phyloP scores from a whole-genome alignment of 2,329 filamentous ascomycete species.

The Exophiala alcalophila region DNA sequence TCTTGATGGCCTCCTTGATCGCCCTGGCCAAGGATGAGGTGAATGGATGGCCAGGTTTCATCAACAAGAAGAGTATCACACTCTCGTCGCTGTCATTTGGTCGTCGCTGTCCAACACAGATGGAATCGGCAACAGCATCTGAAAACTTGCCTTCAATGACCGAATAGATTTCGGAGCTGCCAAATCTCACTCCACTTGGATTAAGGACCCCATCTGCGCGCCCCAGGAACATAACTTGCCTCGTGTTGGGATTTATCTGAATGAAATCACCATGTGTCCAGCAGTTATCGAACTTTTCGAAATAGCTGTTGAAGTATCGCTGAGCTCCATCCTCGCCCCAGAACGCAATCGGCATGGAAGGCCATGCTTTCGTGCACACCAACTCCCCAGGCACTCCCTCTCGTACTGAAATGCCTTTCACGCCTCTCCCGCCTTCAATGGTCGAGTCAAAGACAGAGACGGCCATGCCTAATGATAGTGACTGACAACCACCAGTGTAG shows the following conservation, averaged over 20 bases:
- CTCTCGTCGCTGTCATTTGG: slow-evolving; percentile 9
- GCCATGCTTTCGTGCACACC: not conserved
- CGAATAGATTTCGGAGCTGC: slow-evolving; percentile 92
- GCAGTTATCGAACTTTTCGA: slow-evolving; percentile 2
- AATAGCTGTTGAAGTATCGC: slow-evolving; percentile 1
- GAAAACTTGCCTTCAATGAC: slow-evolving; percentile 7
- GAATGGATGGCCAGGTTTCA: no score
- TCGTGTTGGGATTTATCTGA: slow-evolving; percentile 6
- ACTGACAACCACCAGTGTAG: slow-evolving; percentile 56
- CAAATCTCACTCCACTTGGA: slow-evolving; percentile 84
- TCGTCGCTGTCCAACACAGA: slow-evolving; percentile 16
- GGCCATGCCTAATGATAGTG: slow-evolving; percentile 48
- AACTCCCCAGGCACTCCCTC: slow-evolving; percentile 2
- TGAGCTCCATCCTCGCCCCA: slow-evolving; percentile 2
- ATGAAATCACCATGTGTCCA: slow-evolving; percentile 64
- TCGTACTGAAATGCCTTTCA: no score
- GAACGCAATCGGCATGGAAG: not conserved
- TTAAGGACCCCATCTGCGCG: slow-evolving; percentile 49
- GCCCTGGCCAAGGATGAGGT: slow-evolving; percentile 34
- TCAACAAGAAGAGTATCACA: slow-evolving; percentile 20
- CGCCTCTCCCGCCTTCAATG: not conserved
- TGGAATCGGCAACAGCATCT: slow-evolving; percentile 4
- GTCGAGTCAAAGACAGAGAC: slow-evolving; percentile 6
- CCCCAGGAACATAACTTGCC: slow-evolving; percentile 13
- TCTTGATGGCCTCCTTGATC: slow-evolving; percentile 62